These are phyloP conservation scores for Corinectria fuckeliana DNA, from an alignment of 2,329 filamentous ascomycete species.

Conservation along the genomic window DNA sequence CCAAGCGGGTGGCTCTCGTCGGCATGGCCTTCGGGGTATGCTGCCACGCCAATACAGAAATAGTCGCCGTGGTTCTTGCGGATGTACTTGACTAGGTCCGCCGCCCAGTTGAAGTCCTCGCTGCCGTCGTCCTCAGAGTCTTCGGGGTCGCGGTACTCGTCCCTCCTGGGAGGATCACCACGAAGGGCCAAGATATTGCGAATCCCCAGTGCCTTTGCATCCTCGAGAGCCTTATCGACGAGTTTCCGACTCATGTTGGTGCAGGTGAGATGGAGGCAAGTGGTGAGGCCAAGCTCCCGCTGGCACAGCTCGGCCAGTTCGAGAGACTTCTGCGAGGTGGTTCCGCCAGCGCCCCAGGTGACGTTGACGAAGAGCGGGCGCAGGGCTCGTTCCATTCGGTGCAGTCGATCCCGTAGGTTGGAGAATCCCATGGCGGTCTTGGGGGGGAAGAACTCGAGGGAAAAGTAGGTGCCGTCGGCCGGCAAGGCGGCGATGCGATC, in stretches of 20 bases:
- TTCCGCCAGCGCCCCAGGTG: constrained; percentile 96
- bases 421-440: constrained; percentile 96
- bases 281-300: constrained; percentile 88
- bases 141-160: constrained; percentile 77
- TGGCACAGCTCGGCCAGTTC: constrained; percentile 96
- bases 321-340: constrained; percentile 87
- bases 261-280: constrained; percentile 94
- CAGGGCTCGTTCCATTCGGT: constrained; percentile 92
- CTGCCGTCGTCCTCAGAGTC: constrained; percentile 66
- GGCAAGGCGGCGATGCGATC: constrained; percentile 93
- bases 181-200: constrained; percentile 91
- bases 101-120: constrained; percentile 85
- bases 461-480: constrained; percentile 84
- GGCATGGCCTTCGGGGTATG: constrained; percentile 93
- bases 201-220: constrained; percentile 89
- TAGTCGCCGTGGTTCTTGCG: constrained; percentile 85
- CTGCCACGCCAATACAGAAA: constrained; percentile 94
- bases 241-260: constrained; percentile 93
- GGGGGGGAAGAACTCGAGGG: constrained; percentile 98
- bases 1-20: constrained; percentile 82
- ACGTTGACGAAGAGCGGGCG: constrained; percentile 95
- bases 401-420: constrained; percentile 90
- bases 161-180: constrained; percentile 87
- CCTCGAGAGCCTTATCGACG: constrained; percentile 87
- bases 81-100: constrained; percentile 91